A percentile compares a stretch with the other conserved stretches of the same genome.
phyloP scores from a whole-genome alignment of 345 rosid species.

The Eucalyptus fibrosa region DNA sequence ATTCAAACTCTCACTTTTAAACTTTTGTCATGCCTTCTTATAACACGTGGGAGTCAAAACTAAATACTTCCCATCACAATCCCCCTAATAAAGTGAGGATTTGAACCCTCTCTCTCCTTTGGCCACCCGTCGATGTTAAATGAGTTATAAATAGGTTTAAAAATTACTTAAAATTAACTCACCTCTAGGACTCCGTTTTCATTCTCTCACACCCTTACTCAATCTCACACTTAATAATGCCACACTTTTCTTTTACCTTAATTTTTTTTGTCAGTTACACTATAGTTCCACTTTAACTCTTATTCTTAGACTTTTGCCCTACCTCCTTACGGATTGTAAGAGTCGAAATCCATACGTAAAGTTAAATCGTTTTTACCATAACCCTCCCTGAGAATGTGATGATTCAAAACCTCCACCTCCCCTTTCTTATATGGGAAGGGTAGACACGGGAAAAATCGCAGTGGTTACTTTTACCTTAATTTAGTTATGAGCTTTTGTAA shows the following conservation, averaged over 20 bases:
- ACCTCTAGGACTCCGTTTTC: accelerated
- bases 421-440: too few species aligned
- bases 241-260: not conserved
- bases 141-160: too few species aligned
- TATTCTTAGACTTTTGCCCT: accelerated
- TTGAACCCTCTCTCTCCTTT: too few species aligned
- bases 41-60: accelerated
- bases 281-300: accelerated
- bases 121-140: not conserved
- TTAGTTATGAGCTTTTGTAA: not conserved
- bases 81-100: too few species aligned
- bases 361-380: accelerated
- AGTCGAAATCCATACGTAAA: accelerated
- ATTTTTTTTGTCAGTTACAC: too few species aligned
- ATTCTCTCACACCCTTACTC: not conserved
- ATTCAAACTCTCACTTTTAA: accelerated
- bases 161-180: too few species aligned
- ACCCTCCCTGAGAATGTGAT: accelerated
- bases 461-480: too few species aligned
- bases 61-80: too few species aligned
- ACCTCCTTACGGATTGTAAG: accelerated
- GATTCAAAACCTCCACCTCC: too few species aligned
- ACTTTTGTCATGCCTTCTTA: accelerated
- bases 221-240: too few species aligned
- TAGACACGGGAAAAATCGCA: accelerated